Evolutionary conservation across 2,329 filamentous ascomycete species (phyloP).

Genomic region (Paracamarosporium sp.): DNA sequence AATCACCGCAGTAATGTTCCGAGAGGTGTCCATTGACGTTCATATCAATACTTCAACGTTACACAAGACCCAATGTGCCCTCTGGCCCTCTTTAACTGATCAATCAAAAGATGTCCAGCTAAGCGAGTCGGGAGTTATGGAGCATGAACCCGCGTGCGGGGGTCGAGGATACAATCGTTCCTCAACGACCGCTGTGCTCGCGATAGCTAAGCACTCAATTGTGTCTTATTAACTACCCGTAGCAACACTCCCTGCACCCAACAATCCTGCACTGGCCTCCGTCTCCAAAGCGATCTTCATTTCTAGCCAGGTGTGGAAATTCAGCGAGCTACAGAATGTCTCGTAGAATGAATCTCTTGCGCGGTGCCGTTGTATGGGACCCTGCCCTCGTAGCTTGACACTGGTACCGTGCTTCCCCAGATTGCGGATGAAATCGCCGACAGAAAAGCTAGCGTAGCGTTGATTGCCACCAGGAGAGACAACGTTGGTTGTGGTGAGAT

Average conservation of each 20-base stretch:
- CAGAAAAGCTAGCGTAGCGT: constrained; percentile 48
- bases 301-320: constrained; percentile 52
- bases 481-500: constrained; percentile 46
- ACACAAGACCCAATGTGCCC: too few relatives aligned
- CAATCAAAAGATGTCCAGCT: too few relatives aligned
- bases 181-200: background rate
- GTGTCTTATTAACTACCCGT: background rate
- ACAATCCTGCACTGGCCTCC: constrained; percentile 46
- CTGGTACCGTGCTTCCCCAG: constrained; percentile 48
- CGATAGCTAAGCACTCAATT: background rate
- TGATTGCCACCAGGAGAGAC: constrained; percentile 44
- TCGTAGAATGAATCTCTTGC: constrained; percentile 46
- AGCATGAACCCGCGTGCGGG: too few relatives aligned
- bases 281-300: constrained; percentile 51
- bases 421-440: constrained; percentile 44
- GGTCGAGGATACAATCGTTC: background rate
- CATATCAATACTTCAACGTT: too few relatives aligned
- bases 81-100: too few relatives aligned
- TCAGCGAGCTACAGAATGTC: constrained; percentile 45
- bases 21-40: too few relatives aligned
- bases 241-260: constrained; percentile 22
- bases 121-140: too few relatives aligned
- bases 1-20: too few relatives aligned
- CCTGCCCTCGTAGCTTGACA: constrained; percentile 47
- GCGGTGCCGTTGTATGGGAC: constrained; percentile 45